A percentile compares a stretch with the other conserved stretches of the same genome.
Evolutionary conservation across 805 yeast genomes (phyloP).

Genomic region (Debaryomyces maramus): DNA sequence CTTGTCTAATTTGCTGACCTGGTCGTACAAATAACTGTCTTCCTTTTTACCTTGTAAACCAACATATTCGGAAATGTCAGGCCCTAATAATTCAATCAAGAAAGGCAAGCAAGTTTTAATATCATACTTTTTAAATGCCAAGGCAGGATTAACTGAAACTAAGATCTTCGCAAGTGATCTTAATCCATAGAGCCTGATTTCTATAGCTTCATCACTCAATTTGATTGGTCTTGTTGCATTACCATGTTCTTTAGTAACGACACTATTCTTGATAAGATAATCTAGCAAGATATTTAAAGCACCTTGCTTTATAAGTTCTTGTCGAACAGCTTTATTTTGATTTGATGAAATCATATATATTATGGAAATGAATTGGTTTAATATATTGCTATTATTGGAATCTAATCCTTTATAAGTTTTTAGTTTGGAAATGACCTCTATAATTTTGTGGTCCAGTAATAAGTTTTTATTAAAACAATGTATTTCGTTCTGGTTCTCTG

Average conservation of each 20-base stretch:
- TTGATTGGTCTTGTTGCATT: conserved; percentile 20
- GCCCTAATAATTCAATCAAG: conserved; percentile 47
- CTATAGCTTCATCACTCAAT: conserved; percentile 15
- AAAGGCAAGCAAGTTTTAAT: conserved; percentile 47
- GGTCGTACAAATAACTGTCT: conserved; percentile 26
- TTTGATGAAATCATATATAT: conserved; percentile 34
- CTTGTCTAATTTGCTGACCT: conserved; percentile 40
- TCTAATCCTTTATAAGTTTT: conserved; percentile 15
- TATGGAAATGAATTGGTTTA: conserved; percentile 30
- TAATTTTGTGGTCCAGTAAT: conserved; percentile 22
- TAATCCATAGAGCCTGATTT: conserved; percentile 33
- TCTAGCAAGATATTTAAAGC: conserved; percentile 39
- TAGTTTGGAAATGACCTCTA: conserved; percentile 17
- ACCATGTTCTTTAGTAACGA: conserved; percentile 13
- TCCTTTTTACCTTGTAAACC: conserved; percentile 8
- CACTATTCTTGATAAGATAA: conserved; percentile 34
- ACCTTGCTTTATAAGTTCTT: conserved; percentile 48
- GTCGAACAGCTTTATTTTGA: conserved; percentile 24
- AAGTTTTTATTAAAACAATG: conserved; percentile 32
- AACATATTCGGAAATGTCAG: conserved; percentile 21
- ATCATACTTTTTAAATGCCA: conserved; percentile 42
- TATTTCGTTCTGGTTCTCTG: conserved; percentile 25
- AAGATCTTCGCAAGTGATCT: conserved; percentile 46
- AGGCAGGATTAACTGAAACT: conserved; percentile 42
- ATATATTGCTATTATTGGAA: conserved; percentile 11